Conservation (phyloP, 495 filamentous ascomycete species). For the Penicillium simplicissimum region DNA sequence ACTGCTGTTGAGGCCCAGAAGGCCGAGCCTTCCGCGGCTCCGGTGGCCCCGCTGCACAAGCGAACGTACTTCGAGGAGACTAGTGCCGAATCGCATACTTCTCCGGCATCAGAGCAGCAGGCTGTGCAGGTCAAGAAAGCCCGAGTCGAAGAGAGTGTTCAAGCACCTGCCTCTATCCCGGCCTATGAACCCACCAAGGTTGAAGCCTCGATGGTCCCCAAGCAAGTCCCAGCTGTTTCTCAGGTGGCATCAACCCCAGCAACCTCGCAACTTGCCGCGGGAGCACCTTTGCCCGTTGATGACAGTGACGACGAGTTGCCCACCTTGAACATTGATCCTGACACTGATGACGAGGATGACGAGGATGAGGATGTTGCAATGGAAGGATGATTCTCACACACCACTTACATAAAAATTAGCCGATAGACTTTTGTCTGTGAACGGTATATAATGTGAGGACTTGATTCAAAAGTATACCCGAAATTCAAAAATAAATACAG, state of each 20-base stretch:
- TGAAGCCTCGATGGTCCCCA: slow-evolving; percentile 14
- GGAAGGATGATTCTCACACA: slow-evolving; percentile 23
- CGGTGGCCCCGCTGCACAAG: slow-evolving; percentile 28
- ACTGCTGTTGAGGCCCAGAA: slow-evolving; percentile 22
- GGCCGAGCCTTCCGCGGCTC: slow-evolving; percentile 11
- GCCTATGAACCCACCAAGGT: slow-evolving; percentile 8
- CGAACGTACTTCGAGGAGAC: slow-evolving; percentile 37
- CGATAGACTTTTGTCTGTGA: background rate
- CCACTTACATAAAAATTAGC: background rate
- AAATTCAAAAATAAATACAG: slow-evolving; percentile 1
- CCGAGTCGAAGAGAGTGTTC: slow-evolving; percentile 30
- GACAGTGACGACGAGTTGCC: slow-evolving; percentile 54
- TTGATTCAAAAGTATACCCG: background rate
- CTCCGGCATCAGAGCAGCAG: slow-evolving; percentile 9
- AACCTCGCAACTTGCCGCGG: slow-evolving; percentile 11
- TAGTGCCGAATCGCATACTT: slow-evolving; percentile 8
- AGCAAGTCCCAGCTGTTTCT: slow-evolving; percentile 12
- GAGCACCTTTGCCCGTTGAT: slow-evolving; percentile 28
- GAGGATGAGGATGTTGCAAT: slow-evolving; percentile 40
- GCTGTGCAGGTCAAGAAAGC: slow-evolving; percentile 35
- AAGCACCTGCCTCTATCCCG: slow-evolving; percentile 11
- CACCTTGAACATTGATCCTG: slow-evolving; percentile 47
- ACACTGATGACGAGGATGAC: slow-evolving; percentile 44
- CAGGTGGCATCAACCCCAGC: slow-evolving; percentile 13
- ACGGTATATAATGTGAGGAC: background rate